phyloP scores from a whole-genome alignment of 768 basidiomycete genomes.

The Lactifluus rugatus region DNA sequence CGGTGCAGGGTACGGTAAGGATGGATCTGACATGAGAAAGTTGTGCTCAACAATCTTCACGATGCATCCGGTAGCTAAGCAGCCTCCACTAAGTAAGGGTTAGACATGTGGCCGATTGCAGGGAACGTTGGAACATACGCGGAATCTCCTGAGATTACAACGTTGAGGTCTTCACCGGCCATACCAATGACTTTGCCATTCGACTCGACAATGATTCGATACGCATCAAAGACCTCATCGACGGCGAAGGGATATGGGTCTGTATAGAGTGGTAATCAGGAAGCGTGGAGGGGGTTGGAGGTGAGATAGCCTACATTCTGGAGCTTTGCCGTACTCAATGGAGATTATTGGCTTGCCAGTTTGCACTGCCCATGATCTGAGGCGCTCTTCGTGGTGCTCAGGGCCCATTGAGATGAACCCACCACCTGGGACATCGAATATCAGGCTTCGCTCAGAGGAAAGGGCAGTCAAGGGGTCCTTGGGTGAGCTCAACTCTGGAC shows the following conservation, averaged over 20 bases:
- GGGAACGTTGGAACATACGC: conserved; percentile 52
- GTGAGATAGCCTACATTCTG: conserved; percentile 60
- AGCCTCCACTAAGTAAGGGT: conserved; percentile 58
- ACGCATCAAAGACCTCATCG: conserved; percentile 90
- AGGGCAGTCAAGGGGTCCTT: conserved; percentile 36
- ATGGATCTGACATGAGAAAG: conserved; percentile 23
- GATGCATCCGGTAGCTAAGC: conserved; percentile 76
- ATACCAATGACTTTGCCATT: conserved; percentile 78
- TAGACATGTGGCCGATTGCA: conserved; percentile 9
- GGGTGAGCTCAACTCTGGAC: conserved; percentile 43
- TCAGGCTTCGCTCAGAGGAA: conserved; percentile 43
- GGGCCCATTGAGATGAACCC: conserved; percentile 96
- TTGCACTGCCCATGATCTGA: conserved; percentile 73
- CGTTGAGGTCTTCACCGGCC: conserved; percentile 67
- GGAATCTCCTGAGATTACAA: conserved; percentile 89
- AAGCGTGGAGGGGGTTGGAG: not conserved
- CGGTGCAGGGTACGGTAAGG: conserved; percentile 6
- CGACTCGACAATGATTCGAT: conserved; percentile 70
- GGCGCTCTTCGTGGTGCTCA: conserved; percentile 91
- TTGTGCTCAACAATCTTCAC: conserved; percentile 71
- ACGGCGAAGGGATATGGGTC: conserved; percentile 97
- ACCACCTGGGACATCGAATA: conserved; percentile 91
- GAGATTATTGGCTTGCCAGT: conserved; percentile 75
- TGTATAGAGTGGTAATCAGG: conserved; percentile 23
- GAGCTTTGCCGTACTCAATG: conserved; percentile 93